Conservation (phyloP, 495 filamentous ascomycete species). For the Xylaria telfairii region DNA sequence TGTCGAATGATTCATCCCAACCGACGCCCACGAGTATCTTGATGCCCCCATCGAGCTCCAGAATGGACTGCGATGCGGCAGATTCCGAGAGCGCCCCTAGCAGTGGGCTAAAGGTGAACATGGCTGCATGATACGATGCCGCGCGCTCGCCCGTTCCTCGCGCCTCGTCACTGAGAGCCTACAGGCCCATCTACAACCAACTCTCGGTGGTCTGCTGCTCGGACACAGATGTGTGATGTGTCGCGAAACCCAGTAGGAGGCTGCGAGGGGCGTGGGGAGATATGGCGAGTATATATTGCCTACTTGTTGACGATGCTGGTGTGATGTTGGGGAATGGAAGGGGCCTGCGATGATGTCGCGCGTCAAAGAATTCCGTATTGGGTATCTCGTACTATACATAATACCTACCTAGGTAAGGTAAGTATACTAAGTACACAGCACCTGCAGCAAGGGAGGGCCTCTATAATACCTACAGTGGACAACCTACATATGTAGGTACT, state of each 20-base stretch:
- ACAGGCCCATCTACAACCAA: conserved; percentile 12
- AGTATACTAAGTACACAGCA: too few relatives aligned
- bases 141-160: background rate
- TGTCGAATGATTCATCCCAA: conserved; percentile 92
- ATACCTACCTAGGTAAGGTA: too few relatives aligned
- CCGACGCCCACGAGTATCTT: conserved; percentile 94
- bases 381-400: background rate
- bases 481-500: background rate
- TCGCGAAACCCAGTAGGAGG: background rate
- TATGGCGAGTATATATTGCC: background rate
- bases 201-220: background rate
- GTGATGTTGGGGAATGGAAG: background rate
- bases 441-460: too few relatives aligned
- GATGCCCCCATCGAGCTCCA: conserved; percentile 95
- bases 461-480: too few relatives aligned
- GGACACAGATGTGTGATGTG: background rate
- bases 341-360: conserved; percentile 22
- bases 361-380: conserved; percentile 17
- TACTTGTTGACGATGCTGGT: background rate
- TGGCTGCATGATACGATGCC: conserved; percentile 48
- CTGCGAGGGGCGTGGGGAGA: background rate
- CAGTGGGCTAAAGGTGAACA: conserved; percentile 96
- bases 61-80: conserved; percentile 86
- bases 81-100: conserved; percentile 89
- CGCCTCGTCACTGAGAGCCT: conserved; percentile 11